These are phyloP conservation scores for Fusarium hostae DNA, from an alignment of 2,329 filamentous ascomycete species.

Conservation along the genomic window DNA sequence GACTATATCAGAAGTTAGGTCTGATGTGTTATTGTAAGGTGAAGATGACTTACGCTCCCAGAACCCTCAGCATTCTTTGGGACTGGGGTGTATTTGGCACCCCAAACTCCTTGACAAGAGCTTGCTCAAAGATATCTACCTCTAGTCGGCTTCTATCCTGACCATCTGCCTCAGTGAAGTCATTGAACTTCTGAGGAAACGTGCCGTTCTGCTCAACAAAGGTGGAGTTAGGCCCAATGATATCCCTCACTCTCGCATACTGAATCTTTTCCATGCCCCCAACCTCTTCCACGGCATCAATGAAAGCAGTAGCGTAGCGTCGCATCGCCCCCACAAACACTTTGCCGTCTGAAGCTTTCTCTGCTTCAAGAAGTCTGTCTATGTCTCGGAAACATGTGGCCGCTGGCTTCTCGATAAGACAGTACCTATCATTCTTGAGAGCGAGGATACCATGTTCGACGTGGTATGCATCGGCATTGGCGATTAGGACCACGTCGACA, in stretches of 20 bases:
- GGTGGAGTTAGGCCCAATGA: constrained; percentile 62
- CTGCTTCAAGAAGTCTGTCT: constrained; percentile 60
- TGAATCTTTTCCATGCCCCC: constrained; percentile 61
- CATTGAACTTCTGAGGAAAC: constrained; percentile 54
- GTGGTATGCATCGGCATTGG: constrained; percentile 65
- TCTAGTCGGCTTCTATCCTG: background rate
- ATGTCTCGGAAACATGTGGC: constrained; percentile 60
- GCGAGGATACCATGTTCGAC: constrained; percentile 62
- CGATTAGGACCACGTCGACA: constrained; percentile 65
- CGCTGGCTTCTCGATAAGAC: constrained; percentile 69
- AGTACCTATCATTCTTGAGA: constrained; percentile 64
- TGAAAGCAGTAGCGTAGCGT: constrained; percentile 67
- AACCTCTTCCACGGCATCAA: constrained; percentile 65
- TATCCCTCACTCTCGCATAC: constrained; percentile 61
- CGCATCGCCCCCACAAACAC: constrained; percentile 72
- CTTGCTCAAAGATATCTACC: background rate
- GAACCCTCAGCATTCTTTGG: constrained; percentile 1
- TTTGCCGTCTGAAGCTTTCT: constrained; percentile 53
- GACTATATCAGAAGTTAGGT: background rate
- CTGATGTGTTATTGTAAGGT: fast-evolving
- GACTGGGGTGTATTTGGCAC: background rate
- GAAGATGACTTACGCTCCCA: background rate
- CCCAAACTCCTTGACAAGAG: background rate
- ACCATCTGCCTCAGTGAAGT: background rate
- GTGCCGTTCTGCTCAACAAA: constrained; percentile 62